phyloP scores from a whole-genome alignment of 2,329 filamentous ascomycete genomes.

The Alternaria atra region DNA sequence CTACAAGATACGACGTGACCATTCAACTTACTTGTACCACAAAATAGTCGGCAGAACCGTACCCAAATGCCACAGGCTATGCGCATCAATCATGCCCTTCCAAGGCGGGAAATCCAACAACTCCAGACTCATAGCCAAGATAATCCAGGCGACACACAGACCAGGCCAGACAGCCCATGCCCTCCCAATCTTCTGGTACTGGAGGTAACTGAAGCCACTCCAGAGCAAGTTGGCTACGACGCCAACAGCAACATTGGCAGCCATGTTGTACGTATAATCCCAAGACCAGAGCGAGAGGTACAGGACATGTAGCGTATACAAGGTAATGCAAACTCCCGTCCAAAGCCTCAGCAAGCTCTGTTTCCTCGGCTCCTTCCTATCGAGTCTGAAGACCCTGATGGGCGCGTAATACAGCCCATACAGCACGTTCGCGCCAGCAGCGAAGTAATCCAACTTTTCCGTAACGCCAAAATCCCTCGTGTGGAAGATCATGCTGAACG shows the following conservation, averaged over 20 bases:
- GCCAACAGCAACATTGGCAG: slow-evolving; percentile 86
- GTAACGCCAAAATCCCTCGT: slow-evolving; percentile 84
- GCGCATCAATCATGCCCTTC: slow-evolving; percentile 85
- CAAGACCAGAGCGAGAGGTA: slow-evolving; percentile 88
- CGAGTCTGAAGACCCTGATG: slow-evolving; percentile 83
- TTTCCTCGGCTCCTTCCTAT: slow-evolving; percentile 63
- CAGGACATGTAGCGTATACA: slow-evolving; percentile 80
- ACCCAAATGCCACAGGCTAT: slow-evolving; percentile 94
- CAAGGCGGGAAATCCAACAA: slow-evolving; percentile 91
- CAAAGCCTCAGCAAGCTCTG: slow-evolving; percentile 72
- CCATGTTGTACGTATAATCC: slow-evolving; percentile 99
- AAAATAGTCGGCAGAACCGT: slow-evolving; percentile 87
- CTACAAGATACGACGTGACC: neutral
- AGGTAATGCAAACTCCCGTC: slow-evolving; percentile 73
- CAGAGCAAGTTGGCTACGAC: slow-evolving; percentile 83
- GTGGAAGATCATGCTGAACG: slow-evolving; percentile 91
- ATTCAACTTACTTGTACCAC: slow-evolving; percentile 86
- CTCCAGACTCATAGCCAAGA: slow-evolving; percentile 94
- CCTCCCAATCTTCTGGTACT: slow-evolving; percentile 75
- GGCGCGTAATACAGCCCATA: slow-evolving; percentile 90
- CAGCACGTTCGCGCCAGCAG: slow-evolving; percentile 85
- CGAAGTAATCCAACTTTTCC: slow-evolving; percentile 97
- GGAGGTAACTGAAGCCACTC: slow-evolving; percentile 80
- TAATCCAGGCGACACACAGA: slow-evolving; percentile 89
- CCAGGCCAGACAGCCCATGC: slow-evolving; percentile 90